Percentiles rank a stretch among this genome's conserved stretches.
phyloP scores from a whole-genome alignment of 169 alveolate genomes.

The Plasmodium falciparum region DNA sequence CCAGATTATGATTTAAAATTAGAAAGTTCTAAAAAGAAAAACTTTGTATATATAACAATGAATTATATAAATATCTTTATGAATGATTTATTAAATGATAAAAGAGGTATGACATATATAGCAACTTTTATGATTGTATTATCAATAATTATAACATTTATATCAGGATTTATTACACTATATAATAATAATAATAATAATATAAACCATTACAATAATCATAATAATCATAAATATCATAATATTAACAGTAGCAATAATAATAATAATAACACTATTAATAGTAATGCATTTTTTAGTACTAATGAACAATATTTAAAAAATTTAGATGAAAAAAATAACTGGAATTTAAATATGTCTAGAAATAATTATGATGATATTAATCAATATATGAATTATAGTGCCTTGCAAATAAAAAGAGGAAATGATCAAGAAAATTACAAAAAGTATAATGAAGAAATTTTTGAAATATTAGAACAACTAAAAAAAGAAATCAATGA shows the following conservation, averaged over 20 bases:
- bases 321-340: neutral
- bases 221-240: no score
- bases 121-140: constrained; percentile 49
- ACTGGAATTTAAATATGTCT: constrained; percentile 15
- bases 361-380: constrained; percentile 56
- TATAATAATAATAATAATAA: constrained; percentile 2
- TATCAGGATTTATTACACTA: constrained; percentile 65
- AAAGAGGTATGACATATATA: constrained; percentile 68
- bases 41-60: constrained; percentile 1
- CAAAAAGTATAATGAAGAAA: neutral
- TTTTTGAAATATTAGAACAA: constrained; percentile 25
- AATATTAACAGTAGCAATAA: no score
- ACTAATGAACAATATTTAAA: neutral
- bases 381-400: constrained; percentile 44
- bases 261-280: no score
- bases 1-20: constrained; percentile 59
- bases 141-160: constrained; percentile 44
- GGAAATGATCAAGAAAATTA: neutral
- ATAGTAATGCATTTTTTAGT: no score
- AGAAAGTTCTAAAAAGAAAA: constrained; percentile 64
- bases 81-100: constrained; percentile 65
- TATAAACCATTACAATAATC: no score
- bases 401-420: constrained; percentile 21
- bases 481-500: constrained; percentile 28
- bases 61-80: constrained; percentile 12